Evolutionary conservation across 176 grass and related monocot genomes (phyloP), one percentile per base, ranked within the genome.

Genomic region (Urochloa ruziziensis): DNA sequence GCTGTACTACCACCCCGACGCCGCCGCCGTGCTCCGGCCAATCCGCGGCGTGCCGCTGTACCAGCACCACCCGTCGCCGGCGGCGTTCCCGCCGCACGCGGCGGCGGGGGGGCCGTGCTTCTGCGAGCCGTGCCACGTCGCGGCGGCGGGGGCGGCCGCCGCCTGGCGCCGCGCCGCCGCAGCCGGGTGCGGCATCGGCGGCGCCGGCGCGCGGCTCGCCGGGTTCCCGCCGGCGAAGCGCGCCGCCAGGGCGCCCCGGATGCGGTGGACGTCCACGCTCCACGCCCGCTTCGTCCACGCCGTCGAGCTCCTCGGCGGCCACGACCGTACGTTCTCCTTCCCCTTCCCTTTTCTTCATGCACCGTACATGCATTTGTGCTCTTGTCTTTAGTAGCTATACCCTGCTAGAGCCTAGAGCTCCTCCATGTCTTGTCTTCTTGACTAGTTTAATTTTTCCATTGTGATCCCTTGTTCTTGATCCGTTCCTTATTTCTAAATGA

Each of bases 201-300:
- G 75, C 60, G 87, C 62, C 16, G 78, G 68, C 9, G 81, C 32
- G 23, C 67, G 53, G 40, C 14, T 83, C 71, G 34, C 78, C 33
- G 73, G 73, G 13, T 67, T 67, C 62, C 52, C 80, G 2, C 83
- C 86, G 52, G 88, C 88, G 6, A 97, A 94, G 82, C 85, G 90
- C 25, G 88, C 68, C 48, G 51, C 80, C 17, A 76, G 95, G 14
- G 88, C 95, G 6, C 95, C 92, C n/a, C 85, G 95, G 24, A 97
- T 97, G 95, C 44, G 95, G 44, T 97, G 95, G 95, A 97, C 95
- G 33, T 91, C 92, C 24, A 89, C 92, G 1, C 95, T 97, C 62
- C 95, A 97, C 63, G 61, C 88, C 3, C 95, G 92, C 61, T 97
- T 97, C 81, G 90, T 97, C 73, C 92, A 93, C 73, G 95, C 95